Base-by-base conservation (phyloP, 441 rosid species). In the Populus hybrid region DNA sequence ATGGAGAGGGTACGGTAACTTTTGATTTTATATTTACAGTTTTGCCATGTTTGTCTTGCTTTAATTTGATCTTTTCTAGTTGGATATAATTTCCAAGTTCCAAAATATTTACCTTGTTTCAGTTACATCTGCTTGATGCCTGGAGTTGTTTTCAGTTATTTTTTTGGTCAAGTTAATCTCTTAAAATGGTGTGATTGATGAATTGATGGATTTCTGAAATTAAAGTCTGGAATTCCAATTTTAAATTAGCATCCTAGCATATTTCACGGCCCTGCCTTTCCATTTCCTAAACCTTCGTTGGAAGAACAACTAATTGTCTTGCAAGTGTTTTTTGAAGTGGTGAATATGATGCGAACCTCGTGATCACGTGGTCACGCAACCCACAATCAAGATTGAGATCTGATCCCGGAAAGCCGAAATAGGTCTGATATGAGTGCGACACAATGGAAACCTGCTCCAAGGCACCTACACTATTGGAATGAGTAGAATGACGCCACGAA, bases 1-100 rank as follows among this genome's bases (percentile, higher is more conserved):
- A 72, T 97, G 99, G 99, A 87, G 89, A 63, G 88, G 98, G 99
- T 97, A 92, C 76, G 83, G 1, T 65, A 61, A 42, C 67, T 81
- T 75, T 70, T 57, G 3, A 40, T 67, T 72, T 79, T 61, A 18
- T 32, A 65, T 72, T 75, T 53, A 10, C 23, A 42, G 30, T 69
- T 61, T 61, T 61, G 11, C 66, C 66, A 21, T 21, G 66, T 21
- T 61, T 61, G 12, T 61, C 66, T 61, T 21, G 2, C 12, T 70
- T 77, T 66, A 59, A 75, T 66, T 24, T 70, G 36, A 70, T 80
- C 46, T 24, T 77, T 77, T 26, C 36, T n/a, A 3, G 32, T 16
- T 28, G n/a, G 26, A 63, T 35, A 2, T 36, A n/a, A 66, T 65
- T 24, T 75, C 66, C 34, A 6, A 46, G 32, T 53, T 67, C 30